phyloP scores from a whole-genome alignment of 345 rosid genomes.

The Geranium rotundifolium region DNA sequence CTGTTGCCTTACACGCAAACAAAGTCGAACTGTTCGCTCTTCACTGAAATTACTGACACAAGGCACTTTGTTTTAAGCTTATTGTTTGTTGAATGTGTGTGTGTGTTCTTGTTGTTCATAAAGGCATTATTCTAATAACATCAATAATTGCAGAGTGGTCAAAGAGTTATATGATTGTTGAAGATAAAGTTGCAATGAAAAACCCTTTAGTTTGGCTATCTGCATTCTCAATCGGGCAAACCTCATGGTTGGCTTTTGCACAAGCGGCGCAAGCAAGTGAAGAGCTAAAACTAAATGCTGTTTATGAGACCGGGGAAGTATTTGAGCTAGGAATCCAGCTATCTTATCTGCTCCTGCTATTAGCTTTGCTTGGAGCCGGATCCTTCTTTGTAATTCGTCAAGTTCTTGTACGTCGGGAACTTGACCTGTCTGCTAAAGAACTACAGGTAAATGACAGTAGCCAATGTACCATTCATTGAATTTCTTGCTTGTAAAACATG shows the following conservation, averaged over 20 bases:
- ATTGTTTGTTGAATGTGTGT: not conserved
- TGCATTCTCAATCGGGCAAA: constrained; percentile 35
- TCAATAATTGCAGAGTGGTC: constrained; percentile 27
- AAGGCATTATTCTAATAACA: constrained; percentile 3
- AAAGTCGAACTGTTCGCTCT: too few relatives aligned
- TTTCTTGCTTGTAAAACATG: too few relatives aligned
- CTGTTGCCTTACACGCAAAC: too few relatives aligned
- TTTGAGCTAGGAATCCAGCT: constrained; percentile 91
- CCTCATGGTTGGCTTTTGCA: constrained; percentile 38
- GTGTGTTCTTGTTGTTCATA: constrained; percentile 1
- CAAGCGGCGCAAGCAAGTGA: constrained; percentile 59
- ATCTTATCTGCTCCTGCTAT: constrained; percentile 63
- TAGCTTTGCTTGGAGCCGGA: constrained; percentile 80
- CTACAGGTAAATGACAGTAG: constrained; percentile 43
- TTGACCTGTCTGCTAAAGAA: constrained; percentile 93
- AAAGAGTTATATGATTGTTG: constrained; percentile 19
- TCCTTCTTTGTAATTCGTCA: constrained; percentile 87
- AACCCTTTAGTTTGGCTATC: constrained; percentile 26
- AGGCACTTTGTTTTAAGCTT: too few relatives aligned
- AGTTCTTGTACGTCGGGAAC: constrained; percentile 92
- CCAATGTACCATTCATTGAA: too few relatives aligned
- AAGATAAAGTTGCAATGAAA: constrained; percentile 26
- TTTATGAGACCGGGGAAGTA: constrained; percentile 67
- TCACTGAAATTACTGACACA: too few relatives aligned
- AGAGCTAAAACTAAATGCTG: constrained; percentile 23